Evolutionary conservation across 179 eudicot genomes (phyloP).

Genomic region (Beta lomatogona): DNA sequence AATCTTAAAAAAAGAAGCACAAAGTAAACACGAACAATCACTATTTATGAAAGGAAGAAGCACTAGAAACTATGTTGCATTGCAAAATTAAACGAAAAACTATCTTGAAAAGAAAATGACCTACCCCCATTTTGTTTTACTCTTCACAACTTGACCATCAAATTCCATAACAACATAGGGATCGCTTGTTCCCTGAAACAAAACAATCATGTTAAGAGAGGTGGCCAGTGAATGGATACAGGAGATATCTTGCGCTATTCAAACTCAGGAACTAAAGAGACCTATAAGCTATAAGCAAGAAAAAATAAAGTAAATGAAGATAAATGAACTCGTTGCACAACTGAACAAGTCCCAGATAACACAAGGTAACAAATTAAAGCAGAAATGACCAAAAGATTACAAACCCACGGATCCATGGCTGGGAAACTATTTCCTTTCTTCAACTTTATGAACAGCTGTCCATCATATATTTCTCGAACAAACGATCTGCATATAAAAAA

Average conservation of each 20-base stretch:
- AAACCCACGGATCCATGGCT: conserved; percentile 98
- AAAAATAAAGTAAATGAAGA: conserved; percentile 14
- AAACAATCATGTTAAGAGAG: conserved; percentile 10
- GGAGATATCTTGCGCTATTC: neutral
- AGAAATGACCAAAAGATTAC: conserved; percentile 27
- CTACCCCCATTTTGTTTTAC: conserved; percentile 94
- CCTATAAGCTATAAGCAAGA: too few species aligned
- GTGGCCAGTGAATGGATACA: neutral
- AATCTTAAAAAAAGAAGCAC: conserved; percentile 5
- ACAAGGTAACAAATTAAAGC: neutral
- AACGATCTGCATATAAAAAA: conserved; percentile 57
- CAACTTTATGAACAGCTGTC: conserved; percentile 78
- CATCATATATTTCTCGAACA: conserved; percentile 88
- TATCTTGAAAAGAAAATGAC: conserved; percentile 28
- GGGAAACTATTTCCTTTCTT: conserved; percentile 80
- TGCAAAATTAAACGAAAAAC: neutral
- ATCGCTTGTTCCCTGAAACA: conserved; percentile 92
- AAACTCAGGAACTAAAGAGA: neutral
- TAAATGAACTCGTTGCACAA: neutral
- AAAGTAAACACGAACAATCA: conserved; percentile 9
- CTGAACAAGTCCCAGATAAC: neutral
- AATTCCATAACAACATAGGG: conserved; percentile 86
- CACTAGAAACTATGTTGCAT: neutral
- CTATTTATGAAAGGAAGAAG: conserved; percentile 4
- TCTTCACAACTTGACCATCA: conserved; percentile 80